Evolutionary conservation across 2,329 filamentous ascomycete genomes (phyloP).

Genomic region (Curvularia eragrostidis): DNA sequence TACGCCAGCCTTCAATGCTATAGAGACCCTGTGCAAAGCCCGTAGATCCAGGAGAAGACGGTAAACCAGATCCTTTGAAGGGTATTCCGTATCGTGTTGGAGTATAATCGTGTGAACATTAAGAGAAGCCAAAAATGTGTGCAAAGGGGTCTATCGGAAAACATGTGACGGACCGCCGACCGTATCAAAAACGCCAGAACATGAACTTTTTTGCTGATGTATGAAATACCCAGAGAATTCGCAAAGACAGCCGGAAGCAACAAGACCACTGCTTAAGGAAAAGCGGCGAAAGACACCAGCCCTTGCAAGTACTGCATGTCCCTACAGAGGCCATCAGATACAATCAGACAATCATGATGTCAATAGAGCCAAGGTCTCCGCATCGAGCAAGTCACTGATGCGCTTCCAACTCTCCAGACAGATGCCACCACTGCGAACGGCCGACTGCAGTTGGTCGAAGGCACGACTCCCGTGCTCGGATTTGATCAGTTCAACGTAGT

Average conservation of each 20-base stretch:
- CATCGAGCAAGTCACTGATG: conserved; percentile 60
- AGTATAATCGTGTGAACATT: conserved; percentile 34
- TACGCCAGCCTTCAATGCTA: conserved; percentile 42
- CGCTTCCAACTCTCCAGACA: conserved; percentile 65
- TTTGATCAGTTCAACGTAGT: conserved; percentile 63
- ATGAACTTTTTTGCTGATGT: conserved; percentile 44
- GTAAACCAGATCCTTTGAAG: conserved; percentile 25
- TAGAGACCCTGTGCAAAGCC: conserved; percentile 17
- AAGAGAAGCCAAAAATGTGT: conserved; percentile 29
- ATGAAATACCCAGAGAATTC: conserved; percentile 27
- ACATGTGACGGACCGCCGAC: conserved; percentile 31
- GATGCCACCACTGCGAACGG: conserved; percentile 62
- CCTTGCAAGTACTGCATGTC: conserved; percentile 1
- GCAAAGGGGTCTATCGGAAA: conserved; percentile 31
- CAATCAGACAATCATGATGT: conserved; percentile 41
- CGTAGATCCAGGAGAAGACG: conserved; percentile 25
- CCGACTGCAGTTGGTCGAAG: conserved; percentile 60
- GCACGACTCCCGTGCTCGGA: conserved; percentile 54
- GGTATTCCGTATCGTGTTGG: conserved; percentile 34
- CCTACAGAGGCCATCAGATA: neutral
- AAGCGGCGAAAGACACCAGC: neutral
- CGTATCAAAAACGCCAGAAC: conserved; percentile 41
- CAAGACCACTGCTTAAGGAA: conserved; percentile 20
- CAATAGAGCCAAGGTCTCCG: conserved; percentile 60
- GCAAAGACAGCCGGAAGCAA: conserved; percentile 29